Evolutionary conservation across 176 grass and related monocot genomes (phyloP), one percentile per base, ranked within the genome.

Genomic region (Aegilops tauschii): DNA sequence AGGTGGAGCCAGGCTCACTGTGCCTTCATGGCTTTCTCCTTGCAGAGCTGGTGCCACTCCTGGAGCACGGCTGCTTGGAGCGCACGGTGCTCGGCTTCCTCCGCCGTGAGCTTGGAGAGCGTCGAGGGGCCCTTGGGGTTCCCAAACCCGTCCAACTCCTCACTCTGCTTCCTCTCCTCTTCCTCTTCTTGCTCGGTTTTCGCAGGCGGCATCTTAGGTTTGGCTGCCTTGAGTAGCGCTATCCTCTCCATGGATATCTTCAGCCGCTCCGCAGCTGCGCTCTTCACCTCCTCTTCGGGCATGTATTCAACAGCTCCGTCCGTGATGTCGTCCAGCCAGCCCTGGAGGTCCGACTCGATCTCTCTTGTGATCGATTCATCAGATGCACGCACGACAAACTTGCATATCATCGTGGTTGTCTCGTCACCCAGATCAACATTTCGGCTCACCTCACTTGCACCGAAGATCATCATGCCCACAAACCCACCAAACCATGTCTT

Each of bases 401-500:
- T 99, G 84, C 97, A 99, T 59, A 99, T 96, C 97, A 99, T 99
- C 14, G 93, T 96, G 28, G 97, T 99, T 23, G 97, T 96, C 87
- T 96, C 97, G 18, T 99, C 97, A 37, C 97, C 97, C 45, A 96
- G 87, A 77, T 99, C 97, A 7, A 99, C 94, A 23, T 99, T 99
- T 86, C 94, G 78, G 73, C 94, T 96, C 59, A 99, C 97, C 91
- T 99, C 97, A 34, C 97, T 99, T 65, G 93, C 93, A 12, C 97
- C 97, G 66, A 99, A 99, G 36, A 99, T 94, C 97, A 99, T 99
- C 94, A 99, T 93, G 47, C 97, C 94, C 69, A 99, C 94, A 80
- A 99, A 99, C 34, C 97, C 94, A 40, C 97, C 94, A 91, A 90
- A 99, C 97, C 97, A 99, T 65, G 97, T 99, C 80, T 99, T 99